Percentiles rank a stretch among this genome's conserved stretches.
phyloP scores from a whole-genome alignment of 2,329 filamentous ascomycete genomes.

The Sclerotinia nivalis region DNA sequence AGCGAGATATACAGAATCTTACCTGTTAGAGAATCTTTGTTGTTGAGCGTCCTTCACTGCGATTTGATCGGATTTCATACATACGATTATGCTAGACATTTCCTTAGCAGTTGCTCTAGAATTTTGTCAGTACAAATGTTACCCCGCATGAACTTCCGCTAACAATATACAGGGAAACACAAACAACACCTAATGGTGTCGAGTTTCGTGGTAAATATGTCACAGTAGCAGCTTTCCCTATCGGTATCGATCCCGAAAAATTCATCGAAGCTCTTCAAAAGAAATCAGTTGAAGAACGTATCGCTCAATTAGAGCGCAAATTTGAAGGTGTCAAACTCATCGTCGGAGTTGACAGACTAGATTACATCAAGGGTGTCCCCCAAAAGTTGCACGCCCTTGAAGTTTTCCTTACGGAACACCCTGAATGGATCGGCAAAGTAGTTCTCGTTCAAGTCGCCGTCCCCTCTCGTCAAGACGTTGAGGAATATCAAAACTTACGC shows the following conservation, averaged over 20 bases:
- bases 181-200: constrained; percentile 89
- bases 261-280: constrained; percentile 87
- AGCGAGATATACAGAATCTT: constrained; percentile 96
- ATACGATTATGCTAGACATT: constrained; percentile 98
- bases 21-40: constrained; percentile 84
- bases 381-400: constrained; percentile 97
- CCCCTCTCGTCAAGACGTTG: constrained; percentile 90
- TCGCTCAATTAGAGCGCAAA: constrained; percentile 80
- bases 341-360: constrained; percentile 91
- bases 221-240: constrained; percentile 92
- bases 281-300: constrained; percentile 82
- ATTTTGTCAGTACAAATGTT: constrained; percentile 63
- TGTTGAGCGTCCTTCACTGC: constrained; percentile 86
- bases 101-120: constrained; percentile 93
- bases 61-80: constrained; percentile 98
- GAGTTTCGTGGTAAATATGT: constrained; percentile 87
- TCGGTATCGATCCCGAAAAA: constrained; percentile 96
- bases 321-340: constrained; percentile 96
- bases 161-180: constrained; percentile 51
- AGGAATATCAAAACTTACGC: constrained; percentile 95
- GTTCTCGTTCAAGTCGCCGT: constrained; percentile 96
- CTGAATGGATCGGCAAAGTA: constrained; percentile 97
- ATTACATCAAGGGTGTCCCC: constrained; percentile 98
- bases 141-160: background rate
- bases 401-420: constrained; percentile 94